These are phyloP conservation scores for Gossypium aridum DNA, from an alignment of 441 rosid species.

Conservation along the genomic window DNA sequence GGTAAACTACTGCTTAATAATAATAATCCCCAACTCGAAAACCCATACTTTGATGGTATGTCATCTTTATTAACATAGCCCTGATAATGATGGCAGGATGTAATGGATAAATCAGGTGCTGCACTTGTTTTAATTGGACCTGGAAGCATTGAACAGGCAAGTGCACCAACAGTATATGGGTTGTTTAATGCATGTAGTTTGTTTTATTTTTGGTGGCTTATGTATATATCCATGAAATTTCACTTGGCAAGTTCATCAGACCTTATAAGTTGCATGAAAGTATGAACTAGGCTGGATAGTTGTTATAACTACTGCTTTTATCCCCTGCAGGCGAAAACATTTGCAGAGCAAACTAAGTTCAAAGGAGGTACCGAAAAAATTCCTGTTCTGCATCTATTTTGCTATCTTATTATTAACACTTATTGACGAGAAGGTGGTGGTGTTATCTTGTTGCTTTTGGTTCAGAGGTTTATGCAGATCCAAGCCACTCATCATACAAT, in stretches of 20 bases:
- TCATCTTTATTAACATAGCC: neutral
- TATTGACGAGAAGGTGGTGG: constrained; percentile 2
- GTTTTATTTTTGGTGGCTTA: neutral
- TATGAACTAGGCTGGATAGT: neutral
- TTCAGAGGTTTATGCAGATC: constrained; percentile 97
- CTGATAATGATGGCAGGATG: constrained; percentile 39
- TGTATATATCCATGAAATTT: neutral
- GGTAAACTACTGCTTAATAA: constrained; percentile 34
- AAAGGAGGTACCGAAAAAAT: constrained; percentile 54
- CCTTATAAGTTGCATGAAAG: neutral
- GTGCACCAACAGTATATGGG: neutral
- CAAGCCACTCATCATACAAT: constrained; percentile 67
- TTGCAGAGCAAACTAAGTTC: constrained; percentile 77
- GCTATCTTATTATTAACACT: constrained; percentile 9
- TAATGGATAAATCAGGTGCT: constrained; percentile 78
- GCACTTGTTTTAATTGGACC: constrained; percentile 83
- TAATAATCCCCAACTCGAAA: neutral
- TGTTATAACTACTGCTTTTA: constrained; percentile 14
- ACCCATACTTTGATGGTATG: neutral
- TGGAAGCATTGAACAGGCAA: constrained; percentile 80
- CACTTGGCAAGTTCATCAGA: neutral
- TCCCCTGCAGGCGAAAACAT: constrained; percentile 68
- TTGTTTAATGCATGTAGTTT: neutral
- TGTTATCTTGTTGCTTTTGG: constrained; percentile 9
- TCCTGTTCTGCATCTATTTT: neutral